Conservation (phyloP, 352 stramenopile genomes). For the Phytophthora pini region DNA sequence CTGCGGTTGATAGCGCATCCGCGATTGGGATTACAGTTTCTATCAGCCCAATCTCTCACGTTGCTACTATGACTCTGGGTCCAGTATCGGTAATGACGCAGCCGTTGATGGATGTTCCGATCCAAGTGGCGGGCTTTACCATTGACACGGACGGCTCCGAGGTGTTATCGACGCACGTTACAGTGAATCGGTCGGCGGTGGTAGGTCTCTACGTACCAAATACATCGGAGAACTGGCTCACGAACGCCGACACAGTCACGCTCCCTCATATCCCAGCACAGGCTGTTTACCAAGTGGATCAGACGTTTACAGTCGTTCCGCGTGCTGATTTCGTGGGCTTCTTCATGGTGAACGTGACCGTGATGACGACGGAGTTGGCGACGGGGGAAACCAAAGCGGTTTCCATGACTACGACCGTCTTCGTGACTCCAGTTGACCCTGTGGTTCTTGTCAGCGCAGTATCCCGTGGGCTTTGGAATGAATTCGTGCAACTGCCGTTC, state of each 20-base stretch:
- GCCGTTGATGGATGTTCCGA: slow-evolving; percentile 25
- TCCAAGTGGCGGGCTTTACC: slow-evolving; percentile 36
- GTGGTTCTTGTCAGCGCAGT: slow-evolving; percentile 23
- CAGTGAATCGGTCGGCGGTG: slow-evolving; percentile 34
- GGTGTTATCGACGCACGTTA: slow-evolving; percentile 19
- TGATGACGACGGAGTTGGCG: slow-evolving; percentile 43
- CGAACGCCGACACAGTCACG: slow-evolving; percentile 7
- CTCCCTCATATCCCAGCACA: slow-evolving; percentile 14
- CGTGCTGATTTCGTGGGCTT: slow-evolving; percentile 51
- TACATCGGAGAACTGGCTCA: slow-evolving; percentile 27
- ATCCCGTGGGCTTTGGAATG: slow-evolving; percentile 31
- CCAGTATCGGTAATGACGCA: slow-evolving; percentile 35
- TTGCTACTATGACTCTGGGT: slow-evolving; percentile 18
- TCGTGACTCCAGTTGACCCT: slow-evolving; percentile 41
- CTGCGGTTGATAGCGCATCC: background rate
- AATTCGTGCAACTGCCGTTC: slow-evolving; percentile 55
- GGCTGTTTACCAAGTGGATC: slow-evolving; percentile 19
- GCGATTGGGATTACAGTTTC: background rate
- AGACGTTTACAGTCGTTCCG: slow-evolving; percentile 36
- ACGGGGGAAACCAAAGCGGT: slow-evolving; percentile 35
- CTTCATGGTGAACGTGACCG: slow-evolving; percentile 45
- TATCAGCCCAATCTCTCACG: slow-evolving; percentile 37
- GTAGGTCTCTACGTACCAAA: slow-evolving; percentile 26
- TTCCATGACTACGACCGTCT: slow-evolving; percentile 25
- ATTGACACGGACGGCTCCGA: slow-evolving; percentile 41